These are phyloP conservation scores for Picea sitchensis DNA, from an alignment of 75 land plant genomes.

Conservation along the genomic window DNA sequence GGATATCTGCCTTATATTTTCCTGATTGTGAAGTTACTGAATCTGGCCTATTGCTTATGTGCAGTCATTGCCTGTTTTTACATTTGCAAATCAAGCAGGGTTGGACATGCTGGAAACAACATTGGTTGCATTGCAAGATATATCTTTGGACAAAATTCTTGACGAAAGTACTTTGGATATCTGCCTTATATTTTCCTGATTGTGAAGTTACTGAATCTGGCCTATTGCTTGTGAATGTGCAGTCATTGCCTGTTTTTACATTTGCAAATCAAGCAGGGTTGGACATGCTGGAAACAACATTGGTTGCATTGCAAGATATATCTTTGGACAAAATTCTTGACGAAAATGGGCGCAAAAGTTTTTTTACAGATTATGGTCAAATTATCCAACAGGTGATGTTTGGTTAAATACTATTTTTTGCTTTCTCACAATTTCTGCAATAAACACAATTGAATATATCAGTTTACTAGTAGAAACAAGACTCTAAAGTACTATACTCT, in stretches of 20 bases:
- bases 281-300: constrained; percentile 62
- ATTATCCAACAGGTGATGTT: constrained; percentile 60
- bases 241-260: constrained; percentile 67
- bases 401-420: neutral
- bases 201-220: neutral
- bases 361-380: constrained; percentile 50
- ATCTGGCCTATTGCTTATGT: neutral
- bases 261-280: constrained; percentile 81
- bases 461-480: neutral
- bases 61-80: constrained; percentile 69
- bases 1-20: neutral
- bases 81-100: constrained; percentile 80
- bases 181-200: neutral
- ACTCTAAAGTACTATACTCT: neutral
- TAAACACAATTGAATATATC: neutral
- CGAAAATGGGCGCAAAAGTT: constrained; percentile 44
- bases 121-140: constrained; percentile 53
- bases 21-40: neutral
- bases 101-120: constrained; percentile 64
- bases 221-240: constrained; percentile 9
- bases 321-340: constrained; percentile 64
- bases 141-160: constrained; percentile 38
- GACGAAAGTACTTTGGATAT: neutral
- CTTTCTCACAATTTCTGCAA: neutral
- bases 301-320: constrained; percentile 57